A percentile compares a stretch with the other conserved stretches of the same genome.
phyloP scores from a whole-genome alignment of 371 early-diverging fungal genomes.

The Mucor circinelloides region DNA sequence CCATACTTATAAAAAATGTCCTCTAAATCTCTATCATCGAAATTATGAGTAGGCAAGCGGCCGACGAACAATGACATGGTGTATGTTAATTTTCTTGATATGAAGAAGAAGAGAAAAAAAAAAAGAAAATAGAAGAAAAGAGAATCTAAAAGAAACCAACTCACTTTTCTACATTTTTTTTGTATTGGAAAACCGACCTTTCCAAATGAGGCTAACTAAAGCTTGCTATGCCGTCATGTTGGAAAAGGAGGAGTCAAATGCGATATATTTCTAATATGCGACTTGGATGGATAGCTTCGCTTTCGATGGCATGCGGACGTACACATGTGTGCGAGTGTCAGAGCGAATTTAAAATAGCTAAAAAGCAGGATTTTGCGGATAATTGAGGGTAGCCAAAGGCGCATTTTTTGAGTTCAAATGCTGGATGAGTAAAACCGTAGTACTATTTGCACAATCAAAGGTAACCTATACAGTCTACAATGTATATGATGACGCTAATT shows the following conservation, averaged over 20 bases:
- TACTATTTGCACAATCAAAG: too few species aligned
- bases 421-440: too few species aligned
- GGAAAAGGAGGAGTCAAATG: not conserved
- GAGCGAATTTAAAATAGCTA: too few species aligned
- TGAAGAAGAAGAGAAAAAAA: not conserved
- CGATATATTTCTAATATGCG: too few species aligned
- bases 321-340: too few species aligned
- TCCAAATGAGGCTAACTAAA: not conserved
- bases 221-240: not conserved
- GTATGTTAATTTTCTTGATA: not conserved
- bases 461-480: too few species aligned
- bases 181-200: not conserved
- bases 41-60: conserved; percentile 59
- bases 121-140: conserved; percentile 2
- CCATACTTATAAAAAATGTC: conserved; percentile 70
- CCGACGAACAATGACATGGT: conserved; percentile 64
- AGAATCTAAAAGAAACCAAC: conserved; percentile 1
- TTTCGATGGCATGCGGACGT: too few species aligned
- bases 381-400: too few species aligned
- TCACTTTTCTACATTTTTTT: not conserved
- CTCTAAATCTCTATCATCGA: conserved; percentile 66
- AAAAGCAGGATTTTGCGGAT: too few species aligned
- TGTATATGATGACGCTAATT: too few species aligned
- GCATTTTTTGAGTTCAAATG: too few species aligned
- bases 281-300: too few species aligned